These are phyloP conservation scores for Vachellia pachyceras DNA, from an alignment of 306 rosid genomes.

Conservation along the genomic window DNA sequence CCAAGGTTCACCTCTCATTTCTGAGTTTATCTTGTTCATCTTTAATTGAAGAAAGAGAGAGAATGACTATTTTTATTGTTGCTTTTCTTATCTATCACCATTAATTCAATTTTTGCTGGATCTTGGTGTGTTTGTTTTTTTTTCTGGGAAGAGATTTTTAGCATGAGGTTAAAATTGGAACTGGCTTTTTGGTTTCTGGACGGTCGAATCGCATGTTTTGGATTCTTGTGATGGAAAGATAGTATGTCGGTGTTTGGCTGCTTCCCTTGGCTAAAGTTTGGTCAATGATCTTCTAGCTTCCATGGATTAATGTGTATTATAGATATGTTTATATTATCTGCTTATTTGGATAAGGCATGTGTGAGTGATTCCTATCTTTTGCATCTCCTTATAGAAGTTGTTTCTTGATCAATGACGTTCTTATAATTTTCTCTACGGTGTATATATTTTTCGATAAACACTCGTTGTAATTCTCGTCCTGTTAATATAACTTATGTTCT, in stretches of 20 bases:
- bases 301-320: background rate
- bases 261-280: conserved; percentile 2
- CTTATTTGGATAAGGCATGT: background rate
- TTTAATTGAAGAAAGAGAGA: background rate
- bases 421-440: background rate
- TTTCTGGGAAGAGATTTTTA: background rate
- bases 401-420: conserved; percentile 1
- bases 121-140: conserved; percentile 8
- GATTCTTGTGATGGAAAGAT: background rate
- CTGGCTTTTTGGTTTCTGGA: conserved; percentile 14
- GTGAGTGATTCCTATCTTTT: background rate
- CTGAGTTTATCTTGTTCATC: background rate
- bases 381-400: background rate
- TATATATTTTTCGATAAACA: background rate
- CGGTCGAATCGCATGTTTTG: background rate
- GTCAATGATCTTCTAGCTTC: conserved; percentile 7
- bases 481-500: background rate
- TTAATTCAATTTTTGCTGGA: background rate
- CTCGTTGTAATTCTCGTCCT: background rate
- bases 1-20: conserved; percentile 65
- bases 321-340: background rate
- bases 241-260: background rate
- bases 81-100: background rate
- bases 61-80: background rate
- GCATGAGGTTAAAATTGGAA: background rate